These are phyloP conservation scores for Bimuria novae-zelandiae DNA, from an alignment of 2,329 filamentous ascomycete genomes.

Conservation along the genomic window DNA sequence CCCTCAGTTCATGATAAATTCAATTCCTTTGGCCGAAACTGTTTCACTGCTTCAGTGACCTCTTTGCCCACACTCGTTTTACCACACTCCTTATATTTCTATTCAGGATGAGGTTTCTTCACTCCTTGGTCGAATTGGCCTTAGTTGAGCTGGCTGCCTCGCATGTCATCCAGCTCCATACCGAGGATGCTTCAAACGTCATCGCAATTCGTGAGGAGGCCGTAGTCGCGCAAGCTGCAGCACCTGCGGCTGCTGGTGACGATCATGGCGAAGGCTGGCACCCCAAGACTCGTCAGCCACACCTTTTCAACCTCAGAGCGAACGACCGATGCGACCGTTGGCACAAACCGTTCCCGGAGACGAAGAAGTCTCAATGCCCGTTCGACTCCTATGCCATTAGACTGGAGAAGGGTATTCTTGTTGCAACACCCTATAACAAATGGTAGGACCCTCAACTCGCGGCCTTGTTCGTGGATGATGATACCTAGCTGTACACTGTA, in stretches of 20 bases:
- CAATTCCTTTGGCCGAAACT: constrained; percentile 23
- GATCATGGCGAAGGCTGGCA: constrained; percentile 17
- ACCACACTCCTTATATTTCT: constrained; percentile 21
- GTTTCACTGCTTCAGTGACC: constrained; percentile 23
- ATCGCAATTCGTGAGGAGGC: background rate
- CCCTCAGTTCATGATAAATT: constrained; percentile 32
- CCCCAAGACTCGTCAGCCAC: constrained; percentile 29
- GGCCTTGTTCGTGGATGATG: constrained; percentile 35
- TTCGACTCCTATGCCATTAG: constrained; percentile 28
- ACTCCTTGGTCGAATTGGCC: constrained; percentile 13
- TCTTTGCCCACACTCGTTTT: constrained; percentile 24
- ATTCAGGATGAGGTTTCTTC: constrained; percentile 29
- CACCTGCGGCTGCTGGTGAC: background rate
- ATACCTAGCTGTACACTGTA: constrained; percentile 36
- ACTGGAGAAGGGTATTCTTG: constrained; percentile 30
- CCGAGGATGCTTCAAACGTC: constrained; percentile 20
- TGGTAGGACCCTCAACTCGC: constrained; percentile 32
- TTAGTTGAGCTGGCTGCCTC: constrained; percentile 26
- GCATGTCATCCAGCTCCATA: constrained; percentile 2
- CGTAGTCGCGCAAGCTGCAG: constrained; percentile 9
- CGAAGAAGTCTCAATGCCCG: constrained; percentile 11
- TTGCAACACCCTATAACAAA: constrained; percentile 38
- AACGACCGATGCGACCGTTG: constrained; percentile 21
- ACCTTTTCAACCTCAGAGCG: constrained; percentile 31
- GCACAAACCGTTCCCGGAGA: background rate